A percentile compares a stretch with the other conserved stretches of the same genome.
Evolutionary conservation across 192 early-diverging fungal species (phyloP).

Genomic region (Phycomyces nitens): DNA sequence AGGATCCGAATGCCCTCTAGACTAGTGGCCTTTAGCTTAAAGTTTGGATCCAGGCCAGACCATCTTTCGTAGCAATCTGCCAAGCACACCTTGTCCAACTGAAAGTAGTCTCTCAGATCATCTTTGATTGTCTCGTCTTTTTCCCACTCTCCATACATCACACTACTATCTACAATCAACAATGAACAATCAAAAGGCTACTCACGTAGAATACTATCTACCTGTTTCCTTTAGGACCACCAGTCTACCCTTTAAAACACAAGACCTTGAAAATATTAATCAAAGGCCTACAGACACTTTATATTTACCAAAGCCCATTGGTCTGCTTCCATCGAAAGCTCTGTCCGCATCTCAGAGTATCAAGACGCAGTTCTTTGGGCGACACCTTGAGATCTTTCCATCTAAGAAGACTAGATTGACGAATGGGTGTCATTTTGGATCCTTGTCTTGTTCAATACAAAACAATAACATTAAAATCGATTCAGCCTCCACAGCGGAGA

Average conservation of each 20-base stretch:
- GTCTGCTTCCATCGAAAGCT: slow-evolving; percentile 85
- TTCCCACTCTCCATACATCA: slow-evolving; percentile 28
- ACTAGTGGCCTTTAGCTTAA: slow-evolving; percentile 49
- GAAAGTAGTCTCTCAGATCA: slow-evolving; percentile 82
- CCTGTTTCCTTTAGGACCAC: slow-evolving; percentile 64
- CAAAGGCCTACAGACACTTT: background rate
- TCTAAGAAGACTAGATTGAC: no score
- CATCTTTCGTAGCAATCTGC: slow-evolving; percentile 52
- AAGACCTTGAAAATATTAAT: slow-evolving; percentile 28
- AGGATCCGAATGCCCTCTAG: slow-evolving; percentile 73
- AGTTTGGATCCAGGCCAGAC: slow-evolving; percentile 62
- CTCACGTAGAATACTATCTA: no score
- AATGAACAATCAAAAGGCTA: background rate
- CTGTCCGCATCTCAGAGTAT: slow-evolving; percentile 87
- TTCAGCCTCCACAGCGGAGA: no score
- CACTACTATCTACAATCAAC: slow-evolving; percentile 15
- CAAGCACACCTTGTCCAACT: slow-evolving; percentile 62
- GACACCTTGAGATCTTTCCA: slow-evolving; percentile 51
- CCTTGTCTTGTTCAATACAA: no score
- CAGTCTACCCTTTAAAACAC: slow-evolving; percentile 52
- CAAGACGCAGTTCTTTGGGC: slow-evolving; percentile 68
- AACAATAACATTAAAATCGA: no score
- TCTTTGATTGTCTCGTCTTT: slow-evolving; percentile 21
- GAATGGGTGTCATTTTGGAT: no score
- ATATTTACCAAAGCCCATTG: slow-evolving; percentile 53